Evolutionary conservation across 331 rosid species (phyloP).

Genomic region (Dryas integrifolia): DNA sequence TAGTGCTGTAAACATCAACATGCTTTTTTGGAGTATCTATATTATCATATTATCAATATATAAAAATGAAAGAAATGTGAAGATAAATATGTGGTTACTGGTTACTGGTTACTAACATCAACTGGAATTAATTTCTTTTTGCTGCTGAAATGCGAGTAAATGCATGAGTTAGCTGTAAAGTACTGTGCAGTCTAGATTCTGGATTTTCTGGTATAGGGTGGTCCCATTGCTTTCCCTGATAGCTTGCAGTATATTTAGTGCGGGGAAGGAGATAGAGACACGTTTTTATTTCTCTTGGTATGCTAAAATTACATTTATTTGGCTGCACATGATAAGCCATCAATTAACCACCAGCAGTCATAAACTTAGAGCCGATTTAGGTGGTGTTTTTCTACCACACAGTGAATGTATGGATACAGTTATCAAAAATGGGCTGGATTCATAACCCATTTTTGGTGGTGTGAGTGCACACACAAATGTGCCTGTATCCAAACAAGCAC

Average conservation of each 20-base stretch:
- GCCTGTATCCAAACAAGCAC: too few species aligned
- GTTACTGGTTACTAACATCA: neutral
- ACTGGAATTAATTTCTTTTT: too few species aligned
- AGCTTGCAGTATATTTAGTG: conserved; percentile 19
- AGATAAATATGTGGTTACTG: neutral
- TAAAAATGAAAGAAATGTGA: neutral
- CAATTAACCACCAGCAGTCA: conserved; percentile 3
- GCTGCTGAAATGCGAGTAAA: neutral
- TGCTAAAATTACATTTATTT: conserved; percentile 31
- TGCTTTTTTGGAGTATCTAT: too few species aligned
- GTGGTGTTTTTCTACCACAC: too few species aligned
- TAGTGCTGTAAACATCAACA: too few species aligned
- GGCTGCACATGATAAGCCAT: neutral
- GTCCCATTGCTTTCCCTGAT: conserved; percentile 17
- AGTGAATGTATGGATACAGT: too few species aligned
- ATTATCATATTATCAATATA: too few species aligned
- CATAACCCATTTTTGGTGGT: too few species aligned
- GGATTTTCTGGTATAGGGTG: conserved; percentile 17
- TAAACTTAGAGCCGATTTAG: neutral
- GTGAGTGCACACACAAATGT: too few species aligned
- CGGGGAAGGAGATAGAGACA: conserved; percentile 13
- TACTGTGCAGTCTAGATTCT: conserved; percentile 3
- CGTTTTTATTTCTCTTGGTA: conserved; percentile 23
- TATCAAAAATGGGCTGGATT: too few species aligned
- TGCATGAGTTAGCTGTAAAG: conserved; percentile 14